These are phyloP conservation scores for Coemansia sp. DNA, from an alignment of 192 early-diverging fungal genomes.

Conservation along the genomic window DNA sequence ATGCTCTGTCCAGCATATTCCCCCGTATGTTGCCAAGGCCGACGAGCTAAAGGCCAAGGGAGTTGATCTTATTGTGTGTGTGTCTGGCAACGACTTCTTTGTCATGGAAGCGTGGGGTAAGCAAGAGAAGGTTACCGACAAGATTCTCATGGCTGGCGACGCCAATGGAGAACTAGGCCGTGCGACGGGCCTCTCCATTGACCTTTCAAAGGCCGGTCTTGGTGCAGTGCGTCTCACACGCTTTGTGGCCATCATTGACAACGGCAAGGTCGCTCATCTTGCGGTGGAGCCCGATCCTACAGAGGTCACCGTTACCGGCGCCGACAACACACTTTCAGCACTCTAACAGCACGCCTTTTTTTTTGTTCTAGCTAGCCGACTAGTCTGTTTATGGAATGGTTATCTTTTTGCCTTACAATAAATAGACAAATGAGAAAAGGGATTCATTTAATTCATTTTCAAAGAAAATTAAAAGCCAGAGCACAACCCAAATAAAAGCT, in stretches of 20 bases:
- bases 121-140: constrained; percentile 30
- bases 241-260: constrained; percentile 67
- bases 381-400: not conserved
- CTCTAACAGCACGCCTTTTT: constrained; percentile 32
- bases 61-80: constrained; percentile 45
- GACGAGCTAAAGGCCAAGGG: constrained; percentile 41
- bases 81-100: constrained; percentile 55
- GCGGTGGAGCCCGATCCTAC: constrained; percentile 59
- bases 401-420: no score
- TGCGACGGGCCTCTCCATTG: constrained; percentile 65
- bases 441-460: not conserved
- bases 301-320: constrained; percentile 60
- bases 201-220: constrained; percentile 60
- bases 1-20: constrained; percentile 42
- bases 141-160: constrained; percentile 68
- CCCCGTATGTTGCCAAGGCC: constrained; percentile 24
- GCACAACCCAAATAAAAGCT: no score
- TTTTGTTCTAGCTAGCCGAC: not conserved
- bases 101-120: constrained; percentile 60
- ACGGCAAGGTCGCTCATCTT: constrained; percentile 68
- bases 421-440: not conserved
- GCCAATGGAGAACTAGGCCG: constrained; percentile 67
- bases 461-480: not conserved
- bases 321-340: constrained; percentile 56
- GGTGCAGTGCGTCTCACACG: constrained; percentile 66